These are phyloP conservation scores for Orobanche coerulescens DNA, from an alignment of 257 asterid genomes.

Conservation along the genomic window DNA sequence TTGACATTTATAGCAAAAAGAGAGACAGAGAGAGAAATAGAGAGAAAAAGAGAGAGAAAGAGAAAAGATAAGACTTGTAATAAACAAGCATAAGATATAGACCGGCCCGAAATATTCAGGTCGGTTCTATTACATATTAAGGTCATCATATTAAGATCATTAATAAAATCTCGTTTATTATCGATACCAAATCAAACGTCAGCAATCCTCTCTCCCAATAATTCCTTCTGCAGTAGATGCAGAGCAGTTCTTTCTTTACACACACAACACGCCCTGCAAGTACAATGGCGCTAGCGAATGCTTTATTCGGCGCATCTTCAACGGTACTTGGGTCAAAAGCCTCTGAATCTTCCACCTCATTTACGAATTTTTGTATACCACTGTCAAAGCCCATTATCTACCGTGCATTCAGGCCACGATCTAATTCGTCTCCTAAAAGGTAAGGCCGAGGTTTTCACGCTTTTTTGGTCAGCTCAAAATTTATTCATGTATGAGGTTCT, in stretches of 20 bases:
- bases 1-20: too few species aligned
- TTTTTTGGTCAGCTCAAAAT: neutral
- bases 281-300: slow-evolving; percentile 49
- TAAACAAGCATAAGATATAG: too few species aligned
- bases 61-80: too few species aligned
- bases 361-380: neutral
- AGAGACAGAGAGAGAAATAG: too few species aligned
- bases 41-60: too few species aligned
- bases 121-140: too few species aligned
- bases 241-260: neutral
- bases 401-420: slow-evolving; percentile 18
- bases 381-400: slow-evolving; percentile 15
- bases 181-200: too few species aligned
- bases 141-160: too few species aligned
- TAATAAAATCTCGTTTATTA: too few species aligned
- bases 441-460: slow-evolving; percentile 18
- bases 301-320: slow-evolving; percentile 34
- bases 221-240: slow-evolving; percentile 1
- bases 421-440: slow-evolving; percentile 27
- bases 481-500: slow-evolving; percentile 16
- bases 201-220: slow-evolving; percentile 20
- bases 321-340: slow-evolving; percentile 29
- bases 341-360: slow-evolving; percentile 22
- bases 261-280: slow-evolving; percentile 14
- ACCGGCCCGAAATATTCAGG: too few species aligned